phyloP scores from a whole-genome alignment of 1,139 yeast species.

The Debaryomycetaceae sp. region DNA sequence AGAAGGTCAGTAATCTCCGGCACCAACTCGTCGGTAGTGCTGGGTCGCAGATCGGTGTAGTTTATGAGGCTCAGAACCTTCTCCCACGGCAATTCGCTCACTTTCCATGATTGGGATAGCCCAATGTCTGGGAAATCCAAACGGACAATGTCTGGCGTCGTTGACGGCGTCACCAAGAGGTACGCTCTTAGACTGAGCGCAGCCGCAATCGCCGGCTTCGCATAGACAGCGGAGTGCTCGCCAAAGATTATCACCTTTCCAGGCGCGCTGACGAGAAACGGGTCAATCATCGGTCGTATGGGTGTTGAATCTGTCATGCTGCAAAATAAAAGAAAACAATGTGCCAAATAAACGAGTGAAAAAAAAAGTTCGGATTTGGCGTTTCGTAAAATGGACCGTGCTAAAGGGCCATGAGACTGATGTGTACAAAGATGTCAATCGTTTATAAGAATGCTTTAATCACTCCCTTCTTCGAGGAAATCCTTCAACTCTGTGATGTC shows the following conservation, averaged over 20 bases:
- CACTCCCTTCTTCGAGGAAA: constrained; percentile 20
- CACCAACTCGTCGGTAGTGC: constrained; percentile 51
- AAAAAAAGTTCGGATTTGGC: background rate
- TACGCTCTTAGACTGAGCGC: constrained; percentile 81
- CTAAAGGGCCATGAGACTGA: no score
- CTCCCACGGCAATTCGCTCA: constrained; percentile 59
- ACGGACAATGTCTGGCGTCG: constrained; percentile 37
- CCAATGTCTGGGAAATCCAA: constrained; percentile 83
- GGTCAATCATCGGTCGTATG: constrained; percentile 7
- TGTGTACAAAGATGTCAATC: no score
- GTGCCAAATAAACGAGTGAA: background rate
- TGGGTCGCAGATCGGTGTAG: constrained; percentile 28
- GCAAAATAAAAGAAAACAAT: background rate
- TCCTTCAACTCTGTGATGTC: constrained; percentile 57
- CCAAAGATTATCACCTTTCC: constrained; percentile 96
- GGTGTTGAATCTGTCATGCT: background rate
- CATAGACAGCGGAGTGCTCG: constrained; percentile 94
- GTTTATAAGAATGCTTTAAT: no score
- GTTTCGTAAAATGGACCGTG: no score
- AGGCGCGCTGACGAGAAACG: constrained; percentile 87
- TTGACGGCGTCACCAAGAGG: constrained; percentile 51
- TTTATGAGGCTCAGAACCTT: constrained; percentile 23
- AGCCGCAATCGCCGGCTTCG: constrained; percentile 90
- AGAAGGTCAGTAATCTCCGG: constrained; percentile 54
- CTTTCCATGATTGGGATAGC: constrained; percentile 60